A percentile compares a stretch with the other conserved stretches of the same genome.
Evolutionary conservation across 345 rosid species (phyloP).

Genomic region (Trapa bicornis): DNA sequence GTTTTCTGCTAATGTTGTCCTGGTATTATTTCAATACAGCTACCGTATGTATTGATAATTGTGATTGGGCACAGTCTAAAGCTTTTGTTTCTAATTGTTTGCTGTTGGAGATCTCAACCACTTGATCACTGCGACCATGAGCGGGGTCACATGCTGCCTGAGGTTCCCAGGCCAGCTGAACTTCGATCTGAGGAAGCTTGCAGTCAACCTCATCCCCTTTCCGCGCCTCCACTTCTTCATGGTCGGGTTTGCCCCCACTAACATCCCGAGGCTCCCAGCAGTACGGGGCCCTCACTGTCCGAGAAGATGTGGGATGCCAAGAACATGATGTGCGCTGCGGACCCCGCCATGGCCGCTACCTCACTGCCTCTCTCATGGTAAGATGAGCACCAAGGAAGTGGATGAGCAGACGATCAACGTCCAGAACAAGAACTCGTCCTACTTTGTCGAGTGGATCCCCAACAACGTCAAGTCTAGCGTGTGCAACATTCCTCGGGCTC

Average conservation of each 20-base stretch:
- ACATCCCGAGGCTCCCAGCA: conserved; percentile 20
- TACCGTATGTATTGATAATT: neutral
- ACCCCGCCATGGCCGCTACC: too few species aligned
- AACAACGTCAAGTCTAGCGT: conserved; percentile 23
- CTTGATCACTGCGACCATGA: conserved; percentile 25
- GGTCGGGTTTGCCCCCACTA: conserved; percentile 13
- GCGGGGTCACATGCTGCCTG: conserved; percentile 28
- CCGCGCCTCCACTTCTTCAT: conserved; percentile 15
- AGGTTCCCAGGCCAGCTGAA: conserved; percentile 27
- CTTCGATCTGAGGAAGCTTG: conserved; percentile 25
- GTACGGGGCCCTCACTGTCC: conserved; percentile 16
- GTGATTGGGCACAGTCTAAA: neutral
- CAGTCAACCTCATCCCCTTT: conserved; percentile 23
- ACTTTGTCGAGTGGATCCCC: neutral
- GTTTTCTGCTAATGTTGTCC: neutral
- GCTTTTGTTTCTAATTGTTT: neutral
- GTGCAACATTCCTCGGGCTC: conserved; percentile 25
- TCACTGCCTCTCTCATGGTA: too few species aligned
- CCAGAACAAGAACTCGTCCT: too few species aligned
- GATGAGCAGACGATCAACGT: too few species aligned
- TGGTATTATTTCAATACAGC: neutral
- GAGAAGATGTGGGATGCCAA: too few species aligned
- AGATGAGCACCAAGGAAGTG: too few species aligned
- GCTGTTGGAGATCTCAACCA: conserved; percentile 25
- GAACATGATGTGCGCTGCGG: too few species aligned